These are phyloP conservation scores for Euphrasia confusa DNA, from an alignment of 257 asterid species.

Conservation along the genomic window DNA sequence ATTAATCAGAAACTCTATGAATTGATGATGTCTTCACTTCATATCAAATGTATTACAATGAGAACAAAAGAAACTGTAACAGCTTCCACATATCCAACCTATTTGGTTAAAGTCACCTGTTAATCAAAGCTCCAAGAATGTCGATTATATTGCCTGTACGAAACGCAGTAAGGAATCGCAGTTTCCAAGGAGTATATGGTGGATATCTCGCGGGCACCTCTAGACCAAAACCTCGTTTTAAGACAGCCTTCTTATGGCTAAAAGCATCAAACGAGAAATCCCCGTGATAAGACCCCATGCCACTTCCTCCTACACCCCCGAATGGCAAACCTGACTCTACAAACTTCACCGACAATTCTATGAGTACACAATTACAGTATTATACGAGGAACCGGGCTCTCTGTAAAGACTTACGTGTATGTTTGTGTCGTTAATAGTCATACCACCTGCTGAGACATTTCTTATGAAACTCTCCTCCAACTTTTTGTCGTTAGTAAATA, in stretches of 20 bases:
- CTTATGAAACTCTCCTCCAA: conserved; percentile 51
- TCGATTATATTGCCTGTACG: conserved; percentile 45
- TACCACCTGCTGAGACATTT: conserved; percentile 68
- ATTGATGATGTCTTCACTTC: too few relatives aligned
- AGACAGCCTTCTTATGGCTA: conserved; percentile 82
- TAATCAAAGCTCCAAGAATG: conserved; percentile 52
- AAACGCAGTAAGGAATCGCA: conserved; percentile 42
- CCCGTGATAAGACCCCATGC: conserved; percentile 91
- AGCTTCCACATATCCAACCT: neutral
- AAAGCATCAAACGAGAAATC: conserved; percentile 70
- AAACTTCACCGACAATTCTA: conserved; percentile 37
- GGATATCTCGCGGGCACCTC: conserved; percentile 74
- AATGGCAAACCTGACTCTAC: conserved; percentile 55
- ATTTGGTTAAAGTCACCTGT: conserved; percentile 27
- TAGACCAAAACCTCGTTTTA: conserved; percentile 51
- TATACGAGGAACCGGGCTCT: too few relatives aligned
- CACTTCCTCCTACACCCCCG: conserved; percentile 95
- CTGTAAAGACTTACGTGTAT: conserved; percentile 49
- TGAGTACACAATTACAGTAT: neutral
- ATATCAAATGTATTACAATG: too few relatives aligned
- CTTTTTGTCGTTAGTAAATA: conserved; percentile 63
- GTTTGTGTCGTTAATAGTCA: conserved; percentile 57
- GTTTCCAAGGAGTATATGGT: conserved; percentile 61
- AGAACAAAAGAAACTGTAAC: too few relatives aligned
- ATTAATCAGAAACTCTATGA: too few relatives aligned